phyloP scores from a whole-genome alignment of 2,329 filamentous ascomycete species.

The Pseudogymnoascus sp. region DNA sequence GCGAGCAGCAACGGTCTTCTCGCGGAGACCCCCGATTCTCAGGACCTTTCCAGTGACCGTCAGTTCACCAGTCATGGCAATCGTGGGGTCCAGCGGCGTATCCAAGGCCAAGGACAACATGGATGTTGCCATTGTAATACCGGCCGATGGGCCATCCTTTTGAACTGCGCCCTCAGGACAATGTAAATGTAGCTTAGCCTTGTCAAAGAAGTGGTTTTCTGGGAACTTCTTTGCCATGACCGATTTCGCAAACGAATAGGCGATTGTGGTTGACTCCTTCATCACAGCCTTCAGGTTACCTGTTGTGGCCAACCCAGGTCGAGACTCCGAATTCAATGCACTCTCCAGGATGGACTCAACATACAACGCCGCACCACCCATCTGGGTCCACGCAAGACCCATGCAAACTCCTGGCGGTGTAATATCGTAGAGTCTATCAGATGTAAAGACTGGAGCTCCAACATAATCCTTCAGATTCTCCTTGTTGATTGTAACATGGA shows the following conservation, averaged over 20 bases:
- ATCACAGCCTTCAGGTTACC: conserved; percentile 94
- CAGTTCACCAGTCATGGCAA: conserved; percentile 96
- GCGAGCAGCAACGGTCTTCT: conserved; percentile 94
- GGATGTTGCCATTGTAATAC: conserved; percentile 97
- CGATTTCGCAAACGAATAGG: conserved; percentile 92
- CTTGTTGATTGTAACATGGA: conserved; percentile 79
- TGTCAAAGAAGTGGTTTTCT: conserved; percentile 91
- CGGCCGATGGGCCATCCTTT: conserved; percentile 88
- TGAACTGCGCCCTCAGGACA: conserved; percentile 93
- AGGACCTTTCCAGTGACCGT: conserved; percentile 96
- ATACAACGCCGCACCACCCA: conserved; percentile 93
- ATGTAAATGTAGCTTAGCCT: conserved; percentile 89
- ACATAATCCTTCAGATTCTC: conserved; percentile 95
- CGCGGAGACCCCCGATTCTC: conserved; percentile 83
- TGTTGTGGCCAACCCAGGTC: conserved; percentile 78
- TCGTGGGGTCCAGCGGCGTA: conserved; percentile 67
- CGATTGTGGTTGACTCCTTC: conserved; percentile 94
- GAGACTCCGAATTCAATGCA: conserved; percentile 62
- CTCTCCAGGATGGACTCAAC: conserved; percentile 93
- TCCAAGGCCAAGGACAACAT: conserved; percentile 79
- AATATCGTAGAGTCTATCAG: conserved; percentile 87
- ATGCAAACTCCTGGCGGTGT: conserved; percentile 93
- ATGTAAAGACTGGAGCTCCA: conserved; percentile 88
- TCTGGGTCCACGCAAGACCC: conserved; percentile 96
- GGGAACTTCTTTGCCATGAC: conserved; percentile 78